phyloP scores from a whole-genome alignment of 345 rosid species.

The Eucalyptus grandis region DNA sequence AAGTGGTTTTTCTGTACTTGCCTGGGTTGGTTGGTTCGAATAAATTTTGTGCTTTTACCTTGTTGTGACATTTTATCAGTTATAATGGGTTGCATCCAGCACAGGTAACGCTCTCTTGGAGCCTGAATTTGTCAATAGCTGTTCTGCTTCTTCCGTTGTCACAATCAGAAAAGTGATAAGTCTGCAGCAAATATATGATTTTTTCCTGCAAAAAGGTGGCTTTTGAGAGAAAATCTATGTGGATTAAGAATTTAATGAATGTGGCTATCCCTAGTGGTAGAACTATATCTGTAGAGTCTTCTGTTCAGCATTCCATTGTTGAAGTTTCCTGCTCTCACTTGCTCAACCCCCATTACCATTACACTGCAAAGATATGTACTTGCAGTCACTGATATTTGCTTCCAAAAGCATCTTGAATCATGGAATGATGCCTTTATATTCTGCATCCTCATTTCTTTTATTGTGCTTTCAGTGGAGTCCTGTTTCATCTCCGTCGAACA shows the following conservation, averaged over 20 bases:
- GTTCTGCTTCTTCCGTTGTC: background rate
- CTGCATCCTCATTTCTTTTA: background rate
- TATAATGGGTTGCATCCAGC: background rate
- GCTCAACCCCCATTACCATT: background rate
- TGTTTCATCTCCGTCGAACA: background rate
- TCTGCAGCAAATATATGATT: background rate
- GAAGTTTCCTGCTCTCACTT: background rate
- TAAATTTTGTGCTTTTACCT: background rate
- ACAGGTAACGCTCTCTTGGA: background rate
- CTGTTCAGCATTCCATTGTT: background rate
- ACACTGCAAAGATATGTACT: background rate
- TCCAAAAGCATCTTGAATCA: background rate
- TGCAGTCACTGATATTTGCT: background rate
- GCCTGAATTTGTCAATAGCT: background rate
- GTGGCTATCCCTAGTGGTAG: background rate
- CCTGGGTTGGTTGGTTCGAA: background rate
- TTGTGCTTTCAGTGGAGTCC: background rate
- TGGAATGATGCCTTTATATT: background rate
- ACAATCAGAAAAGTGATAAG: background rate
- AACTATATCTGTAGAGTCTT: background rate
- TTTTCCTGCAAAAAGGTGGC: background rate
- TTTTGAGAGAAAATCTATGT: background rate
- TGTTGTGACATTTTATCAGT: background rate
- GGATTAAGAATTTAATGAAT: background rate
- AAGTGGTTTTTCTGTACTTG: background rate